phyloP scores from a whole-genome alignment of 768 basidiomycete species.

The Tulasnella sp. region DNA sequence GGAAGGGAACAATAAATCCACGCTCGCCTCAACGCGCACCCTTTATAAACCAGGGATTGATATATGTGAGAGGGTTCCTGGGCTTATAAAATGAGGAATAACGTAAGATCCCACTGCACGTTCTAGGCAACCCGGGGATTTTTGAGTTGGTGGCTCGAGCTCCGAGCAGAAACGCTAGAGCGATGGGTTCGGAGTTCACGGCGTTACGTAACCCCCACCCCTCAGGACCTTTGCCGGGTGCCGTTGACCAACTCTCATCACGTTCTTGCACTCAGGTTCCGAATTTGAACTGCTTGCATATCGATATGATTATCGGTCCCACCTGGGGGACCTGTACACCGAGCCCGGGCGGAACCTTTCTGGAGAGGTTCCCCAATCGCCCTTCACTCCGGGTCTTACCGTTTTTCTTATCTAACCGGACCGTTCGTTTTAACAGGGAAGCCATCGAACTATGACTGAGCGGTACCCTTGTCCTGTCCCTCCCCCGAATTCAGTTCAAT shows the following conservation, averaged over 20 bases:
- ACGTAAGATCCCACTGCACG: background rate
- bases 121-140: background rate
- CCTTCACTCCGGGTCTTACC: background rate
- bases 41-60: background rate
- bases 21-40: background rate
- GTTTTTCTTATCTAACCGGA: background rate
- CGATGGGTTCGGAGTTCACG: background rate
- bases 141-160: constrained; percentile 2
- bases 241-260: background rate
- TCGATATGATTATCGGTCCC: background rate
- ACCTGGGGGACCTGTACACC: background rate
- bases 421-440: background rate
- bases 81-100: background rate
- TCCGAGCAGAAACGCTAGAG: background rate
- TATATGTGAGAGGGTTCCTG: background rate
- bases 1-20: background rate
- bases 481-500: background rate
- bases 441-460: background rate
- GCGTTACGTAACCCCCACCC: background rate
- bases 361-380: background rate
- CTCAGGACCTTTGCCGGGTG: background rate
- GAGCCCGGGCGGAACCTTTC: no score
- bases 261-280: background rate
- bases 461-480: background rate
- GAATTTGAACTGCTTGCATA: background rate